Evolutionary conservation across 2,329 filamentous ascomycete species (phyloP), one percentile per base, ranked within the genome.

Genomic region (Calcarisporium arbuscula): DNA sequence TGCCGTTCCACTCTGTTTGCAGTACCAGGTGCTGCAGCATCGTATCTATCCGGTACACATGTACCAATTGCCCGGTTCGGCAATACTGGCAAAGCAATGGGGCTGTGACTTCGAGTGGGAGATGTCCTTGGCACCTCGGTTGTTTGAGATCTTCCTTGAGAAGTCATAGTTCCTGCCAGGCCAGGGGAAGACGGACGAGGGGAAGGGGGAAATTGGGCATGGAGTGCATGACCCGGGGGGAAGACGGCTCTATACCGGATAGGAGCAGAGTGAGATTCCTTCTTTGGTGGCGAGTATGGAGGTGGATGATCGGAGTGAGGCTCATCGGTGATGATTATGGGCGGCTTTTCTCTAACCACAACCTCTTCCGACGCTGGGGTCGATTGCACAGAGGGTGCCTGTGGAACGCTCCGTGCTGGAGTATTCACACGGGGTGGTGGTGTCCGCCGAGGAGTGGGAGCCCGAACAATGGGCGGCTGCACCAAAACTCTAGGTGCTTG

Each of bases 101-200:
- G 39, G 28, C 55, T 34, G 32, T 42, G 37, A n/a, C 30, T 33
- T 19, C 32, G 40, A 32, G 51, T 41, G 5, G 58, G 50, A 4
- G 71, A 69, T 1, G 69, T 73, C 18, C 74, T 53, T 2, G 72
- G 70, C 10, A 84, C 72, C 8, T 80, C 70, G 2, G 69, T 67
- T 63, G 85, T 65, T 16, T 63, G 68, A 28, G 82, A 76, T 3
- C 67, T 74, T 2, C 78, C 73, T 37, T 75, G 72, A 0, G 77
- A 74, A 9, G 71, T 72, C 67, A 84, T 82, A 0, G 72, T 73
- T 11, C 67, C 66, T 23, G 77, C 67, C 25, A 82, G 60, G 0
- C 70, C 79, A 2, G 81, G 79, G 2, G 82, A 82, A 1, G 75
- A 57, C 3, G 77, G 77, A 0, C 72, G 72, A 0, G 80, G 77